Evolutionary conservation across 192 early-diverging fungal species (phyloP).

Genomic region (Glomus cerebriforme): DNA sequence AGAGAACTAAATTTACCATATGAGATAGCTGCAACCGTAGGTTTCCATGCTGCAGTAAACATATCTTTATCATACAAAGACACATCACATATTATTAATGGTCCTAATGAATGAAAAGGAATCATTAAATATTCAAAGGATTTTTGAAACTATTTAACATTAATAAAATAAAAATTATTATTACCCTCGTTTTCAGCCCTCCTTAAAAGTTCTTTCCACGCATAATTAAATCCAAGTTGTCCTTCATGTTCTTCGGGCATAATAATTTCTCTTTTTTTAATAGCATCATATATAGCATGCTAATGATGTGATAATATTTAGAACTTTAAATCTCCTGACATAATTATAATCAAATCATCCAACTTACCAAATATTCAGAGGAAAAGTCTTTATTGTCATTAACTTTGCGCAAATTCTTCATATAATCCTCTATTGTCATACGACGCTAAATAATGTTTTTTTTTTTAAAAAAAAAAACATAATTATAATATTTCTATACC

Average conservation of each 20-base stretch:
- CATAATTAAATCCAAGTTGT: conserved; percentile 90
- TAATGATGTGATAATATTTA: no score
- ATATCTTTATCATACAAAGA: conserved; percentile 79
- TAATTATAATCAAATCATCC: neutral
- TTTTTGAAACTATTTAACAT: neutral
- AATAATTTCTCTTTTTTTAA: conserved; percentile 88
- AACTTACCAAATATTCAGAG: conserved; percentile 70
- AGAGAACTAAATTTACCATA: conserved; percentile 58
- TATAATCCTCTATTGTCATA: conserved; percentile 92
- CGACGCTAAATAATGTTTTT: conserved; percentile 50
- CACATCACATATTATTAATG: conserved; percentile 59
- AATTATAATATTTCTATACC: neutral
- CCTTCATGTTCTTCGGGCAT: conserved; percentile 98
- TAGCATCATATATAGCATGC: conserved; percentile 82
- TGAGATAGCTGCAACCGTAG: conserved; percentile 74
- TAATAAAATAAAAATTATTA: neutral
- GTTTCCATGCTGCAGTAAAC: conserved; percentile 73
- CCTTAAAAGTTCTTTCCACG: conserved; percentile 82
- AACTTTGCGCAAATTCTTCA: conserved; percentile 83
- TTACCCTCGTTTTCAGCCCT: conserved; percentile 44
- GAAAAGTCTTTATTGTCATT: conserved; percentile 87
- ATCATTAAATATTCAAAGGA: neutral
- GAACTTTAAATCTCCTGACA: no score
- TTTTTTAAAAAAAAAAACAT: conserved; percentile 6
- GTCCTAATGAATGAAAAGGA: conserved; percentile 34